These are phyloP conservation scores for Digitaria exilis DNA, from an alignment of 202 grass and related monocot genomes.

Conservation along the genomic window DNA sequence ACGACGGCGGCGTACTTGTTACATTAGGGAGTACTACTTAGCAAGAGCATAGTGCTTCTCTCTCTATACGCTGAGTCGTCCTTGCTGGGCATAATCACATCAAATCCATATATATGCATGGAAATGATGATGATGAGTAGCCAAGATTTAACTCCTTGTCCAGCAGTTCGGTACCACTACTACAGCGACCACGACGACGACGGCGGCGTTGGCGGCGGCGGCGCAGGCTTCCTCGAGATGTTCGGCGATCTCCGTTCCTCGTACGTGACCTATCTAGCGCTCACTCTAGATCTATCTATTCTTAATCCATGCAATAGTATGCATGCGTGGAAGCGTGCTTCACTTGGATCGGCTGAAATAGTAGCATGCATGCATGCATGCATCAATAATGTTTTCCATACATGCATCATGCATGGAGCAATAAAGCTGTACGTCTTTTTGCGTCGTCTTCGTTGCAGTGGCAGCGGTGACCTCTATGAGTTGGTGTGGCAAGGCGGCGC, in stretches of 20 bases:
- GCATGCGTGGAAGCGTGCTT: too few species aligned
- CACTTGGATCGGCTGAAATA: too few species aligned
- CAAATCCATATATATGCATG: too few species aligned
- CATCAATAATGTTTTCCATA: neutral
- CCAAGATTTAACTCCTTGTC: neutral
- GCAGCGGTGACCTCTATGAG: conserved; percentile 28
- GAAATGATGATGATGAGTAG: neutral
- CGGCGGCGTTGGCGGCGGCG: neutral
- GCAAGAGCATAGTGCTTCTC: too few species aligned
- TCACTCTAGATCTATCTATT: neutral
- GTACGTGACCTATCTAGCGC: neutral
- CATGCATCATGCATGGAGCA: too few species aligned
- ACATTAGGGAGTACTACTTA: too few species aligned
- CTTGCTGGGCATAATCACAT: too few species aligned
- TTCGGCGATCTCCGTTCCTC: neutral
- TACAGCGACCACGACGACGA: neutral
- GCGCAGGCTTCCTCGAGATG: neutral
- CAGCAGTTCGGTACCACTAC: neutral
- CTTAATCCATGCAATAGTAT: too few species aligned
- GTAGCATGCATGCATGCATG: neutral
- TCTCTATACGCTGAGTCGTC: too few species aligned
- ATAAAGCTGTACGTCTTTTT: too few species aligned
- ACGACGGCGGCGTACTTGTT: too few species aligned
- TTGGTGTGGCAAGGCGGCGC: neutral
- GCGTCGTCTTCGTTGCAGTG: neutral